Evolutionary conservation across 441 rosid species (phyloP).

Genomic region (Hura crepitans): DNA sequence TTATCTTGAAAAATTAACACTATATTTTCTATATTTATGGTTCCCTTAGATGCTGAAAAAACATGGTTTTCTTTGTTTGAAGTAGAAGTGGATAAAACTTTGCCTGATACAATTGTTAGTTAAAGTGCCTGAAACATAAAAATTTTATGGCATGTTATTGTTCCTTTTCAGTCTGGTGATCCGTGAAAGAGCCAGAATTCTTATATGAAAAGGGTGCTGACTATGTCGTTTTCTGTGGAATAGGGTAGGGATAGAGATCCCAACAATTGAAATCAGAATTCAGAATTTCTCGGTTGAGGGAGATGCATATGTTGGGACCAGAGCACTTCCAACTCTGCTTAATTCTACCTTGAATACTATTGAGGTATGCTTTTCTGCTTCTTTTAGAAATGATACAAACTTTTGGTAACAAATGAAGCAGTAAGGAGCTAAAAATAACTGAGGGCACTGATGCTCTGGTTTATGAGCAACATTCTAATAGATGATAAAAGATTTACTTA

Average conservation of each 20-base stretch:
- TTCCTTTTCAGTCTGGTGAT: not conserved
- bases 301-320: conserved; percentile 52
- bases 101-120: not conserved
- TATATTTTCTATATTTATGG: not conserved
- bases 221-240: not conserved
- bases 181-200: not conserved
- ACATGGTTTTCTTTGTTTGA: not conserved
- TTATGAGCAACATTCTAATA: not conserved
- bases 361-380: conserved; percentile 39
- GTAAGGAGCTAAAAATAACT: not conserved
- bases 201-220: not conserved
- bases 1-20: not conserved
- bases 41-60: not conserved
- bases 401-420: not conserved
- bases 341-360: conserved; percentile 47
- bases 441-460: not conserved
- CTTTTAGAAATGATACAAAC: not conserved
- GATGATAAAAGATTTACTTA: not conserved
- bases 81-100: not conserved
- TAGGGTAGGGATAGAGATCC: conserved; percentile 60
- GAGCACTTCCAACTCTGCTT: conserved; percentile 61
- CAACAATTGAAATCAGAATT: conserved; percentile 48
- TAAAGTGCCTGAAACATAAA: not conserved
- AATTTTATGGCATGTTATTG: not conserved
- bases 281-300: conserved; percentile 46